Evolutionary conservation across 2,329 filamentous ascomycete genomes (phyloP).

Genomic region (Cyanodermella asteris): DNA sequence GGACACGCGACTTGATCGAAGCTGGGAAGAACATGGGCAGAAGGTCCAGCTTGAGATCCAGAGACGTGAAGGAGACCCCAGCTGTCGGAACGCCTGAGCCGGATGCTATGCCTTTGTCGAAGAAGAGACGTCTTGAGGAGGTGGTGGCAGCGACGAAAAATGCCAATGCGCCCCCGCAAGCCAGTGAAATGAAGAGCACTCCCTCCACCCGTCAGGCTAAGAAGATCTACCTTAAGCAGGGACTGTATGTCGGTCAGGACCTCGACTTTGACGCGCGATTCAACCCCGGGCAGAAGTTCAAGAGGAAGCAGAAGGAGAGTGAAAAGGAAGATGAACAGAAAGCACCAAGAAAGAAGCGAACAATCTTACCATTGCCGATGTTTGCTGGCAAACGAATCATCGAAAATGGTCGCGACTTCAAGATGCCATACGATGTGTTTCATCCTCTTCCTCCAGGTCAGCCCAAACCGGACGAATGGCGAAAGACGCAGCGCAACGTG

Average conservation of each 20-base stretch:
- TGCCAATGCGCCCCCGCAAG: constrained; percentile 5
- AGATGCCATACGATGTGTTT: constrained; percentile 75
- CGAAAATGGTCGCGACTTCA: constrained; percentile 57
- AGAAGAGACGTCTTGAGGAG: constrained; percentile 6
- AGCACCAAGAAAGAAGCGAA: constrained; percentile 27
- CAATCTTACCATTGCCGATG: constrained; percentile 50
- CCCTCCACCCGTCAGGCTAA: constrained; percentile 1
- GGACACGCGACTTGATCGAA: constrained; percentile 32
- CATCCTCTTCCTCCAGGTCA: constrained; percentile 67
- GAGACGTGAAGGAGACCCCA: constrained; percentile 10
- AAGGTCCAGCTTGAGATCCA: constrained; percentile 35
- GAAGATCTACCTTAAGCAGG: constrained; percentile 61
- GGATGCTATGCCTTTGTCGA: constrained; percentile 15
- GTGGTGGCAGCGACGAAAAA: constrained; percentile 10
- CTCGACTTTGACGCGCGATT: constrained; percentile 23
- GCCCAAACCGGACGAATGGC: constrained; percentile 83
- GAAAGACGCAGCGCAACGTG: constrained; percentile 74
- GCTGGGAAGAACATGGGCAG: constrained; percentile 27
- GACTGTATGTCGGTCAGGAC: constrained; percentile 70
- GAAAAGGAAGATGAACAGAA: constrained; percentile 10
- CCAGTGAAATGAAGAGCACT: neutral
- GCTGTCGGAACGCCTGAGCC: constrained; percentile 14
- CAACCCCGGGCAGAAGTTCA: constrained; percentile 27
- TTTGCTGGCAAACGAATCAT: constrained; percentile 53
- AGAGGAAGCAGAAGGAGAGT: constrained; percentile 19